Evolutionary conservation across 148 eudicot species (phyloP).

Genomic region (Euryodendron excelsum): DNA sequence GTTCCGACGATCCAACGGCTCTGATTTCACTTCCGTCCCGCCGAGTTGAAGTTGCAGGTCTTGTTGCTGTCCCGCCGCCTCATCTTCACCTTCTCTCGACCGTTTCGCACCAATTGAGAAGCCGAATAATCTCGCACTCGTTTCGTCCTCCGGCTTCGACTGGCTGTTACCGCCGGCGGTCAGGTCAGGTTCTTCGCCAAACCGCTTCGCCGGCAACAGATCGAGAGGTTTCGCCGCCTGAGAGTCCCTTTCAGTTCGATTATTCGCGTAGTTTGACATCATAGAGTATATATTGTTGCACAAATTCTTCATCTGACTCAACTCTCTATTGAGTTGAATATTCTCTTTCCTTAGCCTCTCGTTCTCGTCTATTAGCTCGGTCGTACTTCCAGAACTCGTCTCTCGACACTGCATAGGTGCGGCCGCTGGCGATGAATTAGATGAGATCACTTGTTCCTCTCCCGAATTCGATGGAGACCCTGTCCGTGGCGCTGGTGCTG

Average conservation of each 20-base stretch:
- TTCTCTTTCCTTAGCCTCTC: constrained; percentile 69
- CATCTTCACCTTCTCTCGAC: constrained; percentile 35
- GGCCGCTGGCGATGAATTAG: constrained; percentile 54
- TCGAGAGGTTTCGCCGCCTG: constrained; percentile 37
- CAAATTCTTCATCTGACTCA: constrained; percentile 64
- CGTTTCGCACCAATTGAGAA: constrained; percentile 63
- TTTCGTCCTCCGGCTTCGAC: constrained; percentile 24
- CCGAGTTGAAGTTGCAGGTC: constrained; percentile 47
- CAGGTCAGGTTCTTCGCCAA: constrained; percentile 6
- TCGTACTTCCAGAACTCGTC: constrained; percentile 21
- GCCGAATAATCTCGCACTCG: constrained; percentile 55
- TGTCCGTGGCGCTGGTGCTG: constrained; percentile 10
- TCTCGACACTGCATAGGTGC: constrained; percentile 21
- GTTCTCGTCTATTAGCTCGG: constrained; percentile 62
- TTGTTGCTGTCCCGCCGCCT: constrained; percentile 27
- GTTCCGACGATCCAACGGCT: constrained; percentile 47
- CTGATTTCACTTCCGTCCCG: constrained; percentile 51
- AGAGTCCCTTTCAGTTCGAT: background rate
- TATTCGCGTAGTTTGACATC: constrained; percentile 52
- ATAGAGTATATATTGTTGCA: constrained; percentile 63
- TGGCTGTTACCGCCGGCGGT: constrained; percentile 14
- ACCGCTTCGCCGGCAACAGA: constrained; percentile 38
- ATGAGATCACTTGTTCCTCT: constrained; percentile 69
- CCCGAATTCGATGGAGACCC: constrained; percentile 55
- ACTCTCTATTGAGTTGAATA: constrained; percentile 54